phyloP scores from a whole-genome alignment of 768 basidiomycete genomes.

The Phallus indusiatus region DNA sequence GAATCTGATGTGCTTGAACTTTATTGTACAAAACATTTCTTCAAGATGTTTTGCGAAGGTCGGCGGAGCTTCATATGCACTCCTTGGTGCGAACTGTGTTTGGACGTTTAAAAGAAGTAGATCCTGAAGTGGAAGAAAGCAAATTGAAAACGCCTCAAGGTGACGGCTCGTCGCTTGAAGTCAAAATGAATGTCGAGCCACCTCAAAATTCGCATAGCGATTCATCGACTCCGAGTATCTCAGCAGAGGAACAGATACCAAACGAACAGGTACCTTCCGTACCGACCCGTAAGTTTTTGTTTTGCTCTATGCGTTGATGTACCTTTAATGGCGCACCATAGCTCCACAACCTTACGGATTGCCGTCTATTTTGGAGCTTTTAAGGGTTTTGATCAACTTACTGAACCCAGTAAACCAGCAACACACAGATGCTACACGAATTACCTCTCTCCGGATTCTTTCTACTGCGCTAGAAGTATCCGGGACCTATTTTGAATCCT shows the following conservation, averaged over 20 bases:
- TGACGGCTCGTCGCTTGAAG: constrained; percentile 44
- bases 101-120: constrained; percentile 53
- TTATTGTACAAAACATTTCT: constrained; percentile 7
- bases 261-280: neutral
- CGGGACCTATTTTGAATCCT: constrained; percentile 64
- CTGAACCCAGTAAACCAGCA: constrained; percentile 90
- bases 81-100: constrained; percentile 78
- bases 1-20: neutral
- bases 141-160: constrained; percentile 31
- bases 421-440: constrained; percentile 92
- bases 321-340: neutral
- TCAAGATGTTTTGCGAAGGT: constrained; percentile 76
- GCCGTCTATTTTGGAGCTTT: constrained; percentile 84
- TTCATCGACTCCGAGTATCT: neutral
- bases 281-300: neutral
- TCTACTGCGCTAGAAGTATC: constrained; percentile 83
- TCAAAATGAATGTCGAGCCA: constrained; percentile 50
- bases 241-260: neutral
- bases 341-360: constrained; percentile 58
- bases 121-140: constrained; percentile 58
- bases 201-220: neutral
- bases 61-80: constrained; percentile 86
- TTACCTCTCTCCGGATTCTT: constrained; percentile 79
- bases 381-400: constrained; percentile 91
- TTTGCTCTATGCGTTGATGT: neutral